A percentile compares a stretch with the other conserved stretches of the same genome.
Evolutionary conservation across 2,329 filamentous ascomycete species (phyloP).

Genomic region (Endocalyx cinctus): DNA sequence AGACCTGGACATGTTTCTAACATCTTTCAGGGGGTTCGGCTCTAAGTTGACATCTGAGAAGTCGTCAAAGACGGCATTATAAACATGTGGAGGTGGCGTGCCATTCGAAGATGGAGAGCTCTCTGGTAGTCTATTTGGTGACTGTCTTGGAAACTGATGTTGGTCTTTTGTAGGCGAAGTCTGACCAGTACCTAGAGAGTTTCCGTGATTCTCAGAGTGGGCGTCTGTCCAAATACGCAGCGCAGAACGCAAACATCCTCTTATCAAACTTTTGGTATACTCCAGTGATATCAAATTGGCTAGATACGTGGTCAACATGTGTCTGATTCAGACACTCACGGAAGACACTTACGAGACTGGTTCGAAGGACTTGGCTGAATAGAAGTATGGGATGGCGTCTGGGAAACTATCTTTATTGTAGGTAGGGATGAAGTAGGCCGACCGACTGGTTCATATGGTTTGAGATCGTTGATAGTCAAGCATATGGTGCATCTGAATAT

Average conservation of each 20-base stretch:
- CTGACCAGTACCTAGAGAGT: conserved; percentile 8
- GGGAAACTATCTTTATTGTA: conserved; percentile 6
- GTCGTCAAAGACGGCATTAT: conserved; percentile 32
- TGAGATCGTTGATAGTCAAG: conserved; percentile 77
- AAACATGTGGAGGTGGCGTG: conserved; percentile 16
- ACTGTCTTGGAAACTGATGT: conserved; percentile 12
- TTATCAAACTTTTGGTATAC: conserved; percentile 49
- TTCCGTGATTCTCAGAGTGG: conserved; percentile 4
- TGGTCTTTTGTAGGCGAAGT: conserved; percentile 8
- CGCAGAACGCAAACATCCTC: conserved; percentile 35
- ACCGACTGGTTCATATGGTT: conserved; percentile 31
- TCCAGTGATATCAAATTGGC: conserved; percentile 49
- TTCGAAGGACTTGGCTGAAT: conserved; percentile 11
- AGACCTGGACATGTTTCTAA: conserved; percentile 28
- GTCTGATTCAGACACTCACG: too few relatives aligned
- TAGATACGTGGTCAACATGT: too few relatives aligned
- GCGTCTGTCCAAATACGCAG: conserved; percentile 25
- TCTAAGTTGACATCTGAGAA: conserved; percentile 29
- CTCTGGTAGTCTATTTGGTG: conserved; percentile 14
- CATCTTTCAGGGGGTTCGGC: conserved; percentile 27
- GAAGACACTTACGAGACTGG: conserved; percentile 18
- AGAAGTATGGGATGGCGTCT: conserved; percentile 11
- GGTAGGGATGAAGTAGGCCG: conserved; percentile 16
- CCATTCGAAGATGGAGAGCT: conserved; percentile 15
- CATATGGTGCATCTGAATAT: conserved; percentile 82